Evolutionary conservation across 2,329 filamentous ascomycete genomes (phyloP).

Genomic region (Ascocoryne sarcoides): DNA sequence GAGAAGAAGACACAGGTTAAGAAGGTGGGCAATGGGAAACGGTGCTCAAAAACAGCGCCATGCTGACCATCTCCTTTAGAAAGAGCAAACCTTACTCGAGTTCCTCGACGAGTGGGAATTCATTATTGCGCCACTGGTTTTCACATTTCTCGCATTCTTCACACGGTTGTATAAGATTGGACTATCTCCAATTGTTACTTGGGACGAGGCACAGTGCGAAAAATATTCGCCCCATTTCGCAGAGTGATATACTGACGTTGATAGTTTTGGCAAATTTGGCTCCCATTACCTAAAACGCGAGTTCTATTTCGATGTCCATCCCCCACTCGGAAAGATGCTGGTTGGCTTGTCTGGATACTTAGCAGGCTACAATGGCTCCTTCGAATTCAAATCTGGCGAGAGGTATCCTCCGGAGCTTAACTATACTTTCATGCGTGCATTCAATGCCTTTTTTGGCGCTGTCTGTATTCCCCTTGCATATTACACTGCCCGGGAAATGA

Average conservation of each 20-base stretch:
- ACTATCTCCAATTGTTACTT: constrained; percentile 63
- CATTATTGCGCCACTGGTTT: constrained; percentile 51
- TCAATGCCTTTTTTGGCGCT: constrained; percentile 92
- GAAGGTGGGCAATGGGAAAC: constrained; percentile 47
- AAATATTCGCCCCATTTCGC: no score
- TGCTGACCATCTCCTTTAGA: constrained; percentile 12
- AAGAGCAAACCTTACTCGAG: constrained; percentile 50
- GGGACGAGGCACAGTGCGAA: constrained; percentile 67
- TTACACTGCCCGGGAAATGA: constrained; percentile 85
- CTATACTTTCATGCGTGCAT: constrained; percentile 97
- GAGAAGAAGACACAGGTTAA: constrained; percentile 51
- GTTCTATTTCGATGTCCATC: constrained; percentile 97
- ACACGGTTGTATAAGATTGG: constrained; percentile 64
- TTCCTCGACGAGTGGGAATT: constrained; percentile 56
- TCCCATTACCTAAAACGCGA: constrained; percentile 98
- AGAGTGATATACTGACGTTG: constrained; percentile 13
- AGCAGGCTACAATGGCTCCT: constrained; percentile 96
- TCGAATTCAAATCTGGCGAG: constrained; percentile 98
- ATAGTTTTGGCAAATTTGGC: constrained; percentile 89
- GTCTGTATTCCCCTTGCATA: constrained; percentile 90
- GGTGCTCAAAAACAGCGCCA: no score
- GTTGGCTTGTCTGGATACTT: constrained; percentile 93
- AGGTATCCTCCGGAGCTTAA: constrained; percentile 88
- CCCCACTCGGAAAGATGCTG: constrained; percentile 95
- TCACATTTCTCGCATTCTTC: constrained; percentile 54